Percentiles rank a stretch among this genome's conserved stretches.
phyloP scores from a whole-genome alignment of 179 eudicot genomes.

The Camellia oleifera region DNA sequence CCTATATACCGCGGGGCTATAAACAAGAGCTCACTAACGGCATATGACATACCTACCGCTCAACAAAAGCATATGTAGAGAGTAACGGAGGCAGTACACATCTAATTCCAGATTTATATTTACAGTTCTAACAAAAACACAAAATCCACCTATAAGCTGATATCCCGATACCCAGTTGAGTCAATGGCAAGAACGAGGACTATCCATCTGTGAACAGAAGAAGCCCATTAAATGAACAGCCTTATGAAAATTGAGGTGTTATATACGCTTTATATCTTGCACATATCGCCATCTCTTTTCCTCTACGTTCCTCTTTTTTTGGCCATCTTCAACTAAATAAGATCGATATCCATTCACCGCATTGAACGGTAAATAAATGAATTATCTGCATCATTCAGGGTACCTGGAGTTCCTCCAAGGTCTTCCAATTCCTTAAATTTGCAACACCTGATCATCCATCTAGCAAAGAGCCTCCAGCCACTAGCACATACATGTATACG shows the following conservation, averaged over 20 bases:
- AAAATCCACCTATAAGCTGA: slow-evolving; percentile 12
- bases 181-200: slow-evolving; percentile 15
- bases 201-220: too few relatives aligned
- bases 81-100: slow-evolving; percentile 3
- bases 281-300: neutral
- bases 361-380: neutral
- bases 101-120: slow-evolving; percentile 18
- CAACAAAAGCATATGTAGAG: too few relatives aligned
- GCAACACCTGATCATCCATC: slow-evolving; percentile 1
- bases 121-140: slow-evolving; percentile 18
- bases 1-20: too few relatives aligned
- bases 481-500: too few relatives aligned
- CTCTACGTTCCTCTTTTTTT: slow-evolving; percentile 11
- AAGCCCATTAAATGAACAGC: too few relatives aligned
- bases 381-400: too few relatives aligned
- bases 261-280: neutral
- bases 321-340: slow-evolving; percentile 10
- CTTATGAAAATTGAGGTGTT: too few relatives aligned
- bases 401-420: slow-evolving; percentile 8
- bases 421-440: slow-evolving; percentile 1
- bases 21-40: too few relatives aligned
- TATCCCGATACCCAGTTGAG: slow-evolving; percentile 14
- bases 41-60: too few relatives aligned
- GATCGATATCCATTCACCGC: slow-evolving; percentile 5
- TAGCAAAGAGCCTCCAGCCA: neutral